A percentile compares a stretch with the other conserved stretches of the same genome.
Evolutionary conservation across 1,284 basidiomycete genomes (phyloP).

Genomic region (Takashimella tepidaria): DNA sequence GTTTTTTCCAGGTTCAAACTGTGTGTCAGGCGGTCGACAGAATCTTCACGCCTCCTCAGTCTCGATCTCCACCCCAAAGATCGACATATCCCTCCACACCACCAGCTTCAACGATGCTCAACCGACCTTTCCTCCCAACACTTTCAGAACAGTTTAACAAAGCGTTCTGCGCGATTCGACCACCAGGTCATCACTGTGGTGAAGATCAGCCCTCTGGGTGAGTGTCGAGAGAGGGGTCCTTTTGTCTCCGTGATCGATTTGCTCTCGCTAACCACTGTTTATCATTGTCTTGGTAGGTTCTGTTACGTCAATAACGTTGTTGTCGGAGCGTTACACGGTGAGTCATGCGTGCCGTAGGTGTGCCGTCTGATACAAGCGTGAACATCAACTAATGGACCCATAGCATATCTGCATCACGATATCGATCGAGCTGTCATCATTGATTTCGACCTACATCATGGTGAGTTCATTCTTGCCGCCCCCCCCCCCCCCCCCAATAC

Average conservation of each 20-base stretch:
- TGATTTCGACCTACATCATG: constrained; percentile 92
- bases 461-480: no score
- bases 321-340: constrained; percentile 84
- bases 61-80: neutral
- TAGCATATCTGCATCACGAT: constrained; percentile 73
- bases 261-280: no score
- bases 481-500: no score
- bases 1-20: constrained; percentile 54
- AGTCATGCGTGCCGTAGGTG: no score
- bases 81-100: neutral
- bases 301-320: constrained; percentile 94
- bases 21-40: constrained; percentile 78
- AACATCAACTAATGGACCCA: neutral
- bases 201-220: constrained; percentile 77
- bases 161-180: constrained; percentile 77
- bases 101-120: neutral
- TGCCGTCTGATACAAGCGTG: no score
- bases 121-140: neutral
- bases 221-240: constrained; percentile 2
- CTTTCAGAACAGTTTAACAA: constrained; percentile 38
- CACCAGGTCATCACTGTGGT: constrained; percentile 88
- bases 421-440: constrained; percentile 78
- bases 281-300: no score
- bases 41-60: constrained; percentile 16
- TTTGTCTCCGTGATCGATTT: no score